phyloP scores from a whole-genome alignment of 352 stramenopile species.

The Globisporangium orthogonon region DNA sequence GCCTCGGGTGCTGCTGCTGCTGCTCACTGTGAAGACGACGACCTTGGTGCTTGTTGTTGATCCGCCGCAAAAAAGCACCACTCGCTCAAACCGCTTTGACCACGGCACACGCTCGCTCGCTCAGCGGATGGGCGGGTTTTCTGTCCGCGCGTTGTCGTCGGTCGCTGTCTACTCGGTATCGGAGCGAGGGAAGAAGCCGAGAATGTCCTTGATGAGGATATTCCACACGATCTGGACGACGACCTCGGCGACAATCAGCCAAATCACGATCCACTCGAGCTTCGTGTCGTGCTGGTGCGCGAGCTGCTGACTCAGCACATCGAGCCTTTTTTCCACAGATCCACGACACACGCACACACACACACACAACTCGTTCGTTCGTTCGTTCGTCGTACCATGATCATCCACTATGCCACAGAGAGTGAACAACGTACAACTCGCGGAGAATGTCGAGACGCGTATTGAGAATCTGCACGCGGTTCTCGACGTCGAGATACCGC shows the following conservation, averaged over 20 bases:
- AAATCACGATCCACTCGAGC: constrained; percentile 93
- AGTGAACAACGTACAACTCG: constrained; percentile 58
- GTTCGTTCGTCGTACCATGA: not conserved
- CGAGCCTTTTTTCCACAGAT: constrained; percentile 17
- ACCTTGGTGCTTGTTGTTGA: too few species aligned
- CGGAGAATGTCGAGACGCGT: constrained; percentile 90
- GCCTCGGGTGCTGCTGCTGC: not conserved
- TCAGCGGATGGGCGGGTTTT: too few species aligned
- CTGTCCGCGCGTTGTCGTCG: too few species aligned
- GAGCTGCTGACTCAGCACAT: constrained; percentile 91
- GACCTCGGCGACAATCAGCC: constrained; percentile 90
- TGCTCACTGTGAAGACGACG: not conserved
- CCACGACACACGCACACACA: constrained; percentile 15
- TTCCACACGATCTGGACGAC: constrained; percentile 87
- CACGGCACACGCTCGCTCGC: too few species aligned
- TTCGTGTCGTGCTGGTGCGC: constrained; percentile 85
- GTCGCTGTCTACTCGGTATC: constrained; percentile 24
- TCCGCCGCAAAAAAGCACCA: too few species aligned
- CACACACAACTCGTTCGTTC: not conserved
- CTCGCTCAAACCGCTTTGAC: too few species aligned
- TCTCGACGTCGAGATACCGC: constrained; percentile 91
- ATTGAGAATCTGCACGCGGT: constrained; percentile 91
- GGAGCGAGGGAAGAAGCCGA: constrained; percentile 77
- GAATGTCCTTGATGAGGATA: constrained; percentile 86
- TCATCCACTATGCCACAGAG: too few species aligned